Evolutionary conservation across 768 basidiomycete species (phyloP).

Genomic region (Clitopilus passeckerianus): DNA sequence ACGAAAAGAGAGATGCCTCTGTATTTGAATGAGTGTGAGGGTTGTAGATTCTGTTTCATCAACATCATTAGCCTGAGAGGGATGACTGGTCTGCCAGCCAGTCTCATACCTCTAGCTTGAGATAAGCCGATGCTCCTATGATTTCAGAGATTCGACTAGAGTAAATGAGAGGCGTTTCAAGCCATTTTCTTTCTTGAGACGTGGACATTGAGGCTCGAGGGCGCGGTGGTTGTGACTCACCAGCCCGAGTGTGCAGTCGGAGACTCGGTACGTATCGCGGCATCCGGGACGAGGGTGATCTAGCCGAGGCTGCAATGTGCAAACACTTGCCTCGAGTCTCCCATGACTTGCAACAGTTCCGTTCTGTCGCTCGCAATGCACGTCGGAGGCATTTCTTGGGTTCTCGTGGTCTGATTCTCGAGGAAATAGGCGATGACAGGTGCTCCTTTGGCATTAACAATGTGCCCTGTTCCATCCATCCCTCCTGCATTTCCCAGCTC

Average conservation of each 20-base stretch:
- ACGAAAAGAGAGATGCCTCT: constrained; percentile 62
- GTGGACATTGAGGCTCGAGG: background rate
- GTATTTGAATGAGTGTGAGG: constrained; percentile 69
- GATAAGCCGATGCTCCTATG: constrained; percentile 46
- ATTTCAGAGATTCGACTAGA: constrained; percentile 51
- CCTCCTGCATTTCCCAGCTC: too few species aligned
- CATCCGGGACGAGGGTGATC: background rate
- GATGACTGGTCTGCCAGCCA: background rate
- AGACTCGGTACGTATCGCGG: background rate
- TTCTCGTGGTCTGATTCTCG: background rate
- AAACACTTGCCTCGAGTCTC: background rate
- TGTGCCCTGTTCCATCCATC: background rate
- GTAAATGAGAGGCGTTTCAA: constrained; percentile 61
- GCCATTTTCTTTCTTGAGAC: constrained; percentile 33
- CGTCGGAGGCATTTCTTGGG: background rate
- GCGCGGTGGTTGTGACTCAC: background rate
- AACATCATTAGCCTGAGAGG: background rate
- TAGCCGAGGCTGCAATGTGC: background rate
- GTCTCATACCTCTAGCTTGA: constrained; percentile 60
- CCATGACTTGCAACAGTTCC: too few species aligned
- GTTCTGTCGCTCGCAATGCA: background rate
- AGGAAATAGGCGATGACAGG: background rate
- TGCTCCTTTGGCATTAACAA: background rate
- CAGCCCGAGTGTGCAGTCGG: too few species aligned
- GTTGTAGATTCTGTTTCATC: constrained; percentile 54